These are phyloP conservation scores for Colletotrichum brevisporum DNA, from an alignment of 2,329 filamentous ascomycete genomes.

Conservation along the genomic window DNA sequence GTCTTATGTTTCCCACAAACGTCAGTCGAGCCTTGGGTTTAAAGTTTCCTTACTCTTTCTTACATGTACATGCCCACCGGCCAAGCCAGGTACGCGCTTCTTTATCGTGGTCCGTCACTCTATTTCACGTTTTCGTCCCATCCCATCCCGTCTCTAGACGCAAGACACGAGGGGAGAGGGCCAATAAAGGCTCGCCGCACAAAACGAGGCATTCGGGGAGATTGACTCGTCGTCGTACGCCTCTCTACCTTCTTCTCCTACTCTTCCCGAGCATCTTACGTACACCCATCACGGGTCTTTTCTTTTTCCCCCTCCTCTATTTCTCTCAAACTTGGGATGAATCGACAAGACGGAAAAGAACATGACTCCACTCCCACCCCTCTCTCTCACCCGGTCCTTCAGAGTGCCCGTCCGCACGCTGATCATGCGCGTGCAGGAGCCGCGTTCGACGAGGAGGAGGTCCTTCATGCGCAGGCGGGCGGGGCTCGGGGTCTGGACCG, in stretches of 20 bases:
- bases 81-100: conserved; percentile 20
- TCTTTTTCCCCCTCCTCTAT: background rate
- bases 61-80: background rate
- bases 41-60: background rate
- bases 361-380: conserved; percentile 24
- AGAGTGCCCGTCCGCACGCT: background rate
- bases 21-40: background rate
- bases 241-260: background rate
- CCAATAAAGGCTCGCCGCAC: conserved; percentile 4
- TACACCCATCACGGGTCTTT: background rate
- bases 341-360: background rate
- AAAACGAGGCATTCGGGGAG: background rate
- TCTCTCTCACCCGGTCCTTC: background rate
- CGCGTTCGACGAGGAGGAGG: conserved; percentile 34
- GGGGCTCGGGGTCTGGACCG: conserved; percentile 29
- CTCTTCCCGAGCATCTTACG: conserved; percentile 20
- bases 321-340: conserved; percentile 28
- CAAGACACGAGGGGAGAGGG: background rate
- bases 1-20: too few relatives aligned
- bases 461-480: conserved; percentile 30
- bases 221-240: conserved; percentile 16
- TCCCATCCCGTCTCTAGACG: background rate
- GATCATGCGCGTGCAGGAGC: conserved; percentile 36
- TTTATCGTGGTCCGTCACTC: background rate
- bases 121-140: background rate